Percentiles rank a stretch among this genome's conserved stretches.
Conservation (phyloP, 73 alveolate genomes). For the Paramecium caudatum region DNA sequence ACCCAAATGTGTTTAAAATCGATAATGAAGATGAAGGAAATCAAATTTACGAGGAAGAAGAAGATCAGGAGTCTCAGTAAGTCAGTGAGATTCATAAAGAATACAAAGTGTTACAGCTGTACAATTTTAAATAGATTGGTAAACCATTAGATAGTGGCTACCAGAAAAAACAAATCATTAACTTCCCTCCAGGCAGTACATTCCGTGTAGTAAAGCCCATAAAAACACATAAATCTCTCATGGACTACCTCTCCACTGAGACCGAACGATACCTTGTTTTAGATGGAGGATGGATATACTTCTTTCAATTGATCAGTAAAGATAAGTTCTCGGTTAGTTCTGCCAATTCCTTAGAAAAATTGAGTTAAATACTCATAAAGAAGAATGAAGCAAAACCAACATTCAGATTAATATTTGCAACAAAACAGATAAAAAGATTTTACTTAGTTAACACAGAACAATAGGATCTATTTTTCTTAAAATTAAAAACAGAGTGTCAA, state of each 20-base stretch:
- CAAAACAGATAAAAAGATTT: slow-evolving; percentile 20
- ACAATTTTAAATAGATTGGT: slow-evolving; percentile 29
- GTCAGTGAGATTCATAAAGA: slow-evolving; percentile 41
- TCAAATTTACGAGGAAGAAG: slow-evolving; percentile 45
- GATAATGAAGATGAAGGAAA: slow-evolving; percentile 15
- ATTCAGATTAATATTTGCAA: slow-evolving; percentile 31
- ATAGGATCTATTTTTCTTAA: slow-evolving; percentile 14
- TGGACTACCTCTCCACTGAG: slow-evolving; percentile 40
- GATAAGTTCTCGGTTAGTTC: slow-evolving; percentile 24
- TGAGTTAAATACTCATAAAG: neutral
- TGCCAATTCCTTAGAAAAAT: neutral
- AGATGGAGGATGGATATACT: slow-evolving; percentile 65
- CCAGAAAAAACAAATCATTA: slow-evolving; percentile 32
- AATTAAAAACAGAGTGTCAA: slow-evolving; percentile 35
- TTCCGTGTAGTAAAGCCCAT: slow-evolving; percentile 16
- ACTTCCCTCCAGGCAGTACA: slow-evolving; percentile 64
- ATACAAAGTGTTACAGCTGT: neutral
- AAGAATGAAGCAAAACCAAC: slow-evolving; percentile 57
- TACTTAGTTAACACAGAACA: slow-evolving; percentile 4
- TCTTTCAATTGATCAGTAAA: slow-evolving; percentile 17
- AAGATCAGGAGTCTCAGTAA: neutral
- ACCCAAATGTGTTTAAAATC: slow-evolving; percentile 19
- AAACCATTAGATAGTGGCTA: slow-evolving; percentile 31
- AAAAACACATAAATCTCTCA: slow-evolving; percentile 49
- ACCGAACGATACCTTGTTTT: slow-evolving; percentile 48